These are phyloP conservation scores for Scutellaria minor DNA, from an alignment of 257 asterid species.

Conservation along the genomic window DNA sequence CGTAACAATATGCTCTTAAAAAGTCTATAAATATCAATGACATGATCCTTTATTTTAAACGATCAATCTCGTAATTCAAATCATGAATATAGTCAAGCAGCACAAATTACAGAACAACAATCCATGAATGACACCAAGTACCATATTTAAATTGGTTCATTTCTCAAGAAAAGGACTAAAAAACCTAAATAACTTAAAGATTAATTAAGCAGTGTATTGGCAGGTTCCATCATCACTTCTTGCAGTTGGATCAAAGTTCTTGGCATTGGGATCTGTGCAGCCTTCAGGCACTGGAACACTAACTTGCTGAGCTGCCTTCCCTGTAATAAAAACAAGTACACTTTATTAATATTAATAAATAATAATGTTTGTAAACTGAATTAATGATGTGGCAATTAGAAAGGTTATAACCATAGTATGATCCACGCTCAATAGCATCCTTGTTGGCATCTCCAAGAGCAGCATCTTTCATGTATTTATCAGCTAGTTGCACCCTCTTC, in stretches of 20 bases:
- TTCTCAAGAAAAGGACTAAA: neutral
- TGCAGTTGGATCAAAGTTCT: constrained; percentile 66
- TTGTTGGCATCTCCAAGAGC: constrained; percentile 87
- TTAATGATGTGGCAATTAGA: neutral
- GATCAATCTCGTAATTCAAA: too few species aligned
- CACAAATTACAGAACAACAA: constrained; percentile 29
- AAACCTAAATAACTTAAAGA: neutral
- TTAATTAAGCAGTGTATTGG: constrained; percentile 33
- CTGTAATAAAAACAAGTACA: constrained; percentile 35
- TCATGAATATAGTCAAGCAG: neutral
- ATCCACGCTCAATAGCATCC: constrained; percentile 59
- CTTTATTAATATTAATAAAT: too few species aligned
- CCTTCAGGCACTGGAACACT: constrained; percentile 61
- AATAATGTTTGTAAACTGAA: too few species aligned
- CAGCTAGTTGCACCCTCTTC: constrained; percentile 88
- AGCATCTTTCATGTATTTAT: constrained; percentile 67
- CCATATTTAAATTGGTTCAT: neutral
- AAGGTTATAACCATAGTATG: constrained; percentile 51
- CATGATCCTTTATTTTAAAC: too few species aligned
- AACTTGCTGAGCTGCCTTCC: constrained; percentile 60
- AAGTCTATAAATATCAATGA: too few species aligned
- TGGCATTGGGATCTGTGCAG: constrained; percentile 67
- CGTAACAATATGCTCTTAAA: too few species aligned
- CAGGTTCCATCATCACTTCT: constrained; percentile 76
- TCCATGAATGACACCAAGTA: constrained; percentile 20